These are phyloP conservation scores for Acanthamoeba castellanii DNA, from an alignment of 208 protist genomes.

Conservation along the genomic window DNA sequence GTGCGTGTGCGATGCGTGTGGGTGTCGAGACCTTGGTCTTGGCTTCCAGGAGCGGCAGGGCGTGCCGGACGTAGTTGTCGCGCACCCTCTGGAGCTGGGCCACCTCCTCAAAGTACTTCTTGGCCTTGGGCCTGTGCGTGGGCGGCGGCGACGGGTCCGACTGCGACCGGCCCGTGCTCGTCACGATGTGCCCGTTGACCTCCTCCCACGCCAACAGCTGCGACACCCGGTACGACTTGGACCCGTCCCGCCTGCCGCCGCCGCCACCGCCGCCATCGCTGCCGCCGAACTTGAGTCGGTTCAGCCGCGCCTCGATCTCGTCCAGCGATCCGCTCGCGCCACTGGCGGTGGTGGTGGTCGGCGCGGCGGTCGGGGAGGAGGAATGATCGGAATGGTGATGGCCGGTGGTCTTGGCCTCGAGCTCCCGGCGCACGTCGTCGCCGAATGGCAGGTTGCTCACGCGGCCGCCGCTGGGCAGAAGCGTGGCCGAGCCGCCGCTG, in stretches of 20 bases:
- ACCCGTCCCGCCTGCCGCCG: background rate
- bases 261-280: background rate
- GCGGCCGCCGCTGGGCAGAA: background rate
- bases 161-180: too few species aligned
- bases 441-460: background rate
- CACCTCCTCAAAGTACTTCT: conserved; percentile 32
- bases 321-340: background rate
- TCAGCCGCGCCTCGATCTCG: conserved; percentile 5
- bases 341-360: background rate
- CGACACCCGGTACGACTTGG: conserved; percentile 13
- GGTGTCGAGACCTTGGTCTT: background rate
- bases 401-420: background rate
- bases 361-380: background rate
- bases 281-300: background rate
- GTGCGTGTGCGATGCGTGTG: background rate
- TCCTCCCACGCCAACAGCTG: conserved; percentile 16
- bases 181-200: background rate
- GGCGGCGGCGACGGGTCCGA: background rate
- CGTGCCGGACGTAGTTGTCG: background rate
- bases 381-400: background rate
- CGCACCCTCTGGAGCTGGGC: conserved; percentile 4
- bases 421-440: background rate
- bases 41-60: background rate
- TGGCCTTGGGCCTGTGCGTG: background rate
- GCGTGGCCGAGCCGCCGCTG: background rate